Percentiles rank a stretch among this genome's conserved stretches.
These are phyloP conservation scores for Carex parvula DNA, from an alignment of 176 grass and related monocot genomes.

Conservation along the genomic window DNA sequence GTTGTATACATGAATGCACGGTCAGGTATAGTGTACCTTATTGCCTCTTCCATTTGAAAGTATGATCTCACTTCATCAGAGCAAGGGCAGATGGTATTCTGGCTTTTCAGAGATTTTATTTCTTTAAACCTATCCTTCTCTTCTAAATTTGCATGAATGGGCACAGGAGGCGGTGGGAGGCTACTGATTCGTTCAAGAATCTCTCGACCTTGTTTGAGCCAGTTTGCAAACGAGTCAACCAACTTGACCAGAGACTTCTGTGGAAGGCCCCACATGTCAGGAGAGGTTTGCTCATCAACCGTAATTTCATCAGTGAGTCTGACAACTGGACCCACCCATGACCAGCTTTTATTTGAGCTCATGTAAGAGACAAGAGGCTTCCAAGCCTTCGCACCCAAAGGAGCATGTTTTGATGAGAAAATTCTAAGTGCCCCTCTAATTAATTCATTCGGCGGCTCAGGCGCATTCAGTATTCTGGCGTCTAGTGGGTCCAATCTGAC, in stretches of 20 bases:
- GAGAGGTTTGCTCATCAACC: constrained; percentile 50
- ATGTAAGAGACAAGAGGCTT: constrained; percentile 71
- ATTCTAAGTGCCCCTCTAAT: constrained; percentile 82
- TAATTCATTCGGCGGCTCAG: constrained; percentile 87
- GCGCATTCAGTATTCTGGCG: constrained; percentile 80
- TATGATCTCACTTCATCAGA: constrained; percentile 77
- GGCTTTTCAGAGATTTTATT: constrained; percentile 93
- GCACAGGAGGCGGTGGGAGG: constrained; percentile 68
- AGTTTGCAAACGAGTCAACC: constrained; percentile 98
- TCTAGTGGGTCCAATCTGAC: constrained; percentile 84
- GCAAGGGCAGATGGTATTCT: constrained; percentile 78
- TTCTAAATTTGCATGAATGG: constrained; percentile 70
- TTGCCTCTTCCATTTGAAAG: constrained; percentile 77
- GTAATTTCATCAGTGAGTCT: constrained; percentile 42
- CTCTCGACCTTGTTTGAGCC: constrained; percentile 96
- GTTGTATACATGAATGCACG: constrained; percentile 97
- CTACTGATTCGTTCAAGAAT: constrained; percentile 90
- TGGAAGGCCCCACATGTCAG: constrained; percentile 88
- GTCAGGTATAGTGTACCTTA: constrained; percentile 95
- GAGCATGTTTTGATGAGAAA: constrained; percentile 92
- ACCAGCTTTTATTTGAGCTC: constrained; percentile 86
- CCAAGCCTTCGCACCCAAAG: constrained; percentile 90
- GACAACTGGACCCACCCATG: constrained; percentile 67
- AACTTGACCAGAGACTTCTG: constrained; percentile 98
- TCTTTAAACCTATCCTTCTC: constrained; percentile 98